Conservation (phyloP, 768 basidiomycete species). For the Boletus sensibilis region DNA sequence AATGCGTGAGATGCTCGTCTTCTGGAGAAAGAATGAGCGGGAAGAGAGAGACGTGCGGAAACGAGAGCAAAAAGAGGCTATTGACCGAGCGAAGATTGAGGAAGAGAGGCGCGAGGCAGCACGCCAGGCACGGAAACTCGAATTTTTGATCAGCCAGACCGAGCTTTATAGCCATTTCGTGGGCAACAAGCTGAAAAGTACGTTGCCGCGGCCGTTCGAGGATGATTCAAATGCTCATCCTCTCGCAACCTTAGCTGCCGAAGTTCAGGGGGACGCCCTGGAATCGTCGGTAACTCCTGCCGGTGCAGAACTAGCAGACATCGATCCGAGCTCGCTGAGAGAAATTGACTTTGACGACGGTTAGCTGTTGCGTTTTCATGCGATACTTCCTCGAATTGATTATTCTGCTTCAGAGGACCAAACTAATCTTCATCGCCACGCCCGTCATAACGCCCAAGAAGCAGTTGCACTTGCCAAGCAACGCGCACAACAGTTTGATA, state of each 20-base stretch:
- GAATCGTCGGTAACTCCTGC: conserved; percentile 46
- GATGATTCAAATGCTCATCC: conserved; percentile 16
- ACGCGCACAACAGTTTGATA: conserved; percentile 84
- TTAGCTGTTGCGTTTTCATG: conserved; percentile 34
- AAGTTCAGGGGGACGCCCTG: conserved; percentile 63
- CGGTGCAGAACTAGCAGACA: conserved; percentile 58
- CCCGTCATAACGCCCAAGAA: conserved; percentile 85
- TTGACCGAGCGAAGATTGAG: conserved; percentile 82
- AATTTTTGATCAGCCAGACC: conserved; percentile 98
- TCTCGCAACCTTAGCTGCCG: conserved; percentile 52
- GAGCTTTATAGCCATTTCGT: conserved; percentile 99
- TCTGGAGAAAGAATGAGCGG: conserved; percentile 98
- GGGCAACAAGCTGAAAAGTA: conserved; percentile 92
- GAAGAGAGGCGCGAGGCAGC: conserved; percentile 94
- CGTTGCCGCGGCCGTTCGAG: conserved; percentile 27
- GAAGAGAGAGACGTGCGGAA: conserved; percentile 91
- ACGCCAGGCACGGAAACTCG: conserved; percentile 91
- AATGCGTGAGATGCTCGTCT: conserved; percentile 94
- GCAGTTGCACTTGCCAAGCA: conserved; percentile 77
- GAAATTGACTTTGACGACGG: conserved; percentile 93
- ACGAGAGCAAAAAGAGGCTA: conserved; percentile 92
- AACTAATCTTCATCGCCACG: conserved; percentile 82
- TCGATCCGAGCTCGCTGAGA: conserved; percentile 50
- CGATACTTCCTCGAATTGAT: background rate
- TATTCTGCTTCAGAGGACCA: conserved; percentile 64